Evolutionary conservation across 208 protist genomes (phyloP).

Genomic region (Trypanosoma mega): DNA sequence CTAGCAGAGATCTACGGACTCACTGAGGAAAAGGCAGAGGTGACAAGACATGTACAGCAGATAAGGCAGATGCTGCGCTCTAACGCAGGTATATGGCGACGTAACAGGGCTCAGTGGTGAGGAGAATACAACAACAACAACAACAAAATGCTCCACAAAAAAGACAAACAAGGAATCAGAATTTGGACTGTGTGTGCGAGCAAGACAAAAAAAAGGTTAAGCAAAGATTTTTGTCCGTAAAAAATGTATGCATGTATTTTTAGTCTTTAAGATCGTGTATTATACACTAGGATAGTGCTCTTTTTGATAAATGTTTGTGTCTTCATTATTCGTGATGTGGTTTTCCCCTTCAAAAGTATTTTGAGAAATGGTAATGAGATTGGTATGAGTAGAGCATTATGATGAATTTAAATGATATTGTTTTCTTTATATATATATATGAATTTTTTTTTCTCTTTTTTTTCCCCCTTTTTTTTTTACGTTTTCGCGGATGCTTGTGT

Average conservation of each 20-base stretch:
- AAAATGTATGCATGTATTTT: neutral
- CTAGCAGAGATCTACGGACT: slow-evolving; percentile 33
- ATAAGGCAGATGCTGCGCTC: slow-evolving; percentile 34
- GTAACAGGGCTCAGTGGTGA: too few species aligned
- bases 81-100: slow-evolving; percentile 14
- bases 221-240: too few species aligned
- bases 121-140: too few species aligned
- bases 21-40: slow-evolving; percentile 30
- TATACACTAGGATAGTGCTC: neutral
- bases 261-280: neutral
- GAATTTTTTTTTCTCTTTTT: neutral
- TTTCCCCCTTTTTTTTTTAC: slow-evolving; percentile 8
- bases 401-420: too few species aligned
- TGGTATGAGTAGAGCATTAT: too few species aligned
- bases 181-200: too few species aligned
- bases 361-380: too few species aligned
- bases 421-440: too few species aligned
- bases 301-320: neutral
- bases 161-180: too few species aligned
- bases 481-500: neutral
- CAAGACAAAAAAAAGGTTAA: too few species aligned
- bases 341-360: too few species aligned
- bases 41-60: slow-evolving; percentile 40
- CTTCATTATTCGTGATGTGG: neutral
- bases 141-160: too few species aligned